Conservation (phyloP, 495 filamentous ascomycete species). For the Penicillium samsonianum region DNA sequence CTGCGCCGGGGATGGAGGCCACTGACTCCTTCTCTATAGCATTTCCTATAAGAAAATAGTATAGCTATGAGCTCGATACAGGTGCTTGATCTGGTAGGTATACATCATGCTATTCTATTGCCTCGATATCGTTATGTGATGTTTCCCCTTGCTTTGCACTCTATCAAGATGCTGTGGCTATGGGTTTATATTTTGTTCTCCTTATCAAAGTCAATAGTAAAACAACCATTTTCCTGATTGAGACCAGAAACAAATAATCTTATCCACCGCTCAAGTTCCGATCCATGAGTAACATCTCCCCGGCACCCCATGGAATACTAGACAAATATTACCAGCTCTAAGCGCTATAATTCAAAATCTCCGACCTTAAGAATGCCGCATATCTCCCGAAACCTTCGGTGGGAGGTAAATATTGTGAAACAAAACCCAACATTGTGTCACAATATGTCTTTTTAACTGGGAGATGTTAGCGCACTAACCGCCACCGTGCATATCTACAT, state of each 20-base stretch:
- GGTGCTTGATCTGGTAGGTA: background rate
- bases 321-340: background rate
- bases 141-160: background rate
- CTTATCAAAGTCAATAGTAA: background rate
- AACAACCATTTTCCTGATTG: background rate
- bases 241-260: background rate
- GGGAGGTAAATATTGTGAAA: conserved; percentile 17
- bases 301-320: background rate
- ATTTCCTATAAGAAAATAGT: background rate
- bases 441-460: background rate
- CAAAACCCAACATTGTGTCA: background rate
- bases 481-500: conserved; percentile 22
- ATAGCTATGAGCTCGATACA: background rate
- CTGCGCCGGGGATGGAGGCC: conserved; percentile 14
- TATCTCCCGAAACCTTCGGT: conserved; percentile 14
- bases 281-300: background rate
- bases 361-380: conserved; percentile 2
- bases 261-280: background rate
- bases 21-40: background rate
- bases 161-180: background rate
- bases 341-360: background rate
- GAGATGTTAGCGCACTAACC: conserved; percentile 16
- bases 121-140: no score
- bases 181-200: background rate
- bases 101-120: background rate